A percentile compares a stretch with the other conserved stretches of the same genome.
These are phyloP conservation scores for Phytophthora idaei DNA, from an alignment of 352 stramenopile genomes.

Conservation along the genomic window DNA sequence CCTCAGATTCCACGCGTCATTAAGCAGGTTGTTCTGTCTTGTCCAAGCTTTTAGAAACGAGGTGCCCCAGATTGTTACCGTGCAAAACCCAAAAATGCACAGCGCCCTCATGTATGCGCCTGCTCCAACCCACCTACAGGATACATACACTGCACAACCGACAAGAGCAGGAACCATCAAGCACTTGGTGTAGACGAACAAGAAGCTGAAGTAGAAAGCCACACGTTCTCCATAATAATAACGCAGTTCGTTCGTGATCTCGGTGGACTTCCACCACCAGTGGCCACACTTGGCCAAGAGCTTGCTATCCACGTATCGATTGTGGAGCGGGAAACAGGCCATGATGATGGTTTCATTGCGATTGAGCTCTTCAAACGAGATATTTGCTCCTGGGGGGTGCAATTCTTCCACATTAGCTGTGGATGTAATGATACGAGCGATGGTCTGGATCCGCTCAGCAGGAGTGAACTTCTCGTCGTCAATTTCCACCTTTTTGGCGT, in stretches of 20 bases:
- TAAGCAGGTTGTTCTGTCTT: constrained; percentile 80
- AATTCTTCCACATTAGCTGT: constrained; percentile 71
- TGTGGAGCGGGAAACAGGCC: constrained; percentile 86
- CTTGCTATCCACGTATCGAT: constrained; percentile 74
- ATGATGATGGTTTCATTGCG: constrained; percentile 74
- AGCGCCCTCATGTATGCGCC: constrained; percentile 82
- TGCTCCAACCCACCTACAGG: constrained; percentile 67
- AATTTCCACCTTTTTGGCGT: constrained; percentile 29
- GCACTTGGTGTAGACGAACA: constrained; percentile 87
- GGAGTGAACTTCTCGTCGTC: constrained; percentile 82
- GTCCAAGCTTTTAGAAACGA: constrained; percentile 81
- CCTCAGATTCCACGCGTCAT: constrained; percentile 83
- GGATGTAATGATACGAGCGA: constrained; percentile 87
- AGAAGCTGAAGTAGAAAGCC: constrained; percentile 87
- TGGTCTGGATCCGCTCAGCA: constrained; percentile 84
- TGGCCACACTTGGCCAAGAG: constrained; percentile 70
- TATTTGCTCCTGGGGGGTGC: constrained; percentile 78
- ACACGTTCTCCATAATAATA: constrained; percentile 87
- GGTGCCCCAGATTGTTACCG: constrained; percentile 77
- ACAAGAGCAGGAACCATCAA: constrained; percentile 63
- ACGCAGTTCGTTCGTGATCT: constrained; percentile 86
- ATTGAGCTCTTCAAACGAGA: constrained; percentile 83
- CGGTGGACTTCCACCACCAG: constrained; percentile 80
- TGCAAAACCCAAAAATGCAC: constrained; percentile 82
- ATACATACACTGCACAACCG: constrained; percentile 70